phyloP scores from a whole-genome alignment of 306 rosid genomes.

The Alnus glutinosa region DNA sequence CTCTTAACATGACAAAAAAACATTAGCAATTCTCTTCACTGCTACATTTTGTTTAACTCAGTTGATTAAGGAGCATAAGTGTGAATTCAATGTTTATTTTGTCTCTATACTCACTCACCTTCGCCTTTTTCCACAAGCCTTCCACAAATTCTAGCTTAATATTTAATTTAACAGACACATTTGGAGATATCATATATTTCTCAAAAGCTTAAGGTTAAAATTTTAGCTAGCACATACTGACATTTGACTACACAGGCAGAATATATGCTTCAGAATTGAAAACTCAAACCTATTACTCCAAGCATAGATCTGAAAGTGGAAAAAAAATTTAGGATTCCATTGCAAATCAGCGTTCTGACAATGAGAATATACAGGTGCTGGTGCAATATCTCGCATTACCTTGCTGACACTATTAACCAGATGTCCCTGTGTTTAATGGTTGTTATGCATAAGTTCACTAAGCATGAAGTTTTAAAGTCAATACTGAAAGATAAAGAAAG shows the following conservation, averaged over 20 bases:
- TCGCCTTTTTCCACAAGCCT: neutral
- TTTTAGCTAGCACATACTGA: neutral
- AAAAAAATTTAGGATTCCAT: neutral
- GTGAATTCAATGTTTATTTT: neutral
- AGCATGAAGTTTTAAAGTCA: no score
- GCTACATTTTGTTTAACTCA: neutral
- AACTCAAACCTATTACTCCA: neutral
- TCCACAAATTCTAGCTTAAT: neutral
- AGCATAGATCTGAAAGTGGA: neutral
- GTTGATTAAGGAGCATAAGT: neutral
- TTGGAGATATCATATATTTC: neutral
- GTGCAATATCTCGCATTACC: no score
- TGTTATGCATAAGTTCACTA: neutral
- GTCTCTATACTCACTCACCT: neutral
- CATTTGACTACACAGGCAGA: neutral
- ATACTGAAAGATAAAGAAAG: neutral
- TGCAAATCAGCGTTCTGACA: conserved; percentile 4
- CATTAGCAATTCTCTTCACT: neutral
- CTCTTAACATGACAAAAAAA: neutral
- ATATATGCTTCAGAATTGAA: neutral
- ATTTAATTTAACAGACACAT: neutral
- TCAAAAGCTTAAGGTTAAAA: neutral
- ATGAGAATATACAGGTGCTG: neutral
- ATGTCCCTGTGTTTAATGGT: neutral
- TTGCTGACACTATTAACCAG: neutral